These are phyloP conservation scores for Aspergillus biplanus DNA, from an alignment of 495 filamentous ascomycete genomes.

Conservation along the genomic window DNA sequence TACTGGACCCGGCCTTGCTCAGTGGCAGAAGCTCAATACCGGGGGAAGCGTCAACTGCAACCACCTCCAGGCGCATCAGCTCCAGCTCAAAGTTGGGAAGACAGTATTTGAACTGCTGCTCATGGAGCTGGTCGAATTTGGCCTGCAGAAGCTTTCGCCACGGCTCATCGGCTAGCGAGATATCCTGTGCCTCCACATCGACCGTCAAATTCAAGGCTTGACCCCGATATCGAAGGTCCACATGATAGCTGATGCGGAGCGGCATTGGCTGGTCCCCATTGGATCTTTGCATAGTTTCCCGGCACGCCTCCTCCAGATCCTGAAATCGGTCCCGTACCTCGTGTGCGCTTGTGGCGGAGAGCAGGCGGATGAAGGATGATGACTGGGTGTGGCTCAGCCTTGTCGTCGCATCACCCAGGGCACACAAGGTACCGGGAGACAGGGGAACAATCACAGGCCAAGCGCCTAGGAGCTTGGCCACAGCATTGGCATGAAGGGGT, in stretches of 20 bases:
- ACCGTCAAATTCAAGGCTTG: slow-evolving; percentile 52
- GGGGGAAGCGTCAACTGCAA: slow-evolving; percentile 43
- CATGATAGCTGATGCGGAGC: slow-evolving; percentile 40
- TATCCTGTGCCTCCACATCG: slow-evolving; percentile 35
- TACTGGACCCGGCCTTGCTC: slow-evolving; percentile 21
- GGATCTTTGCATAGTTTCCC: slow-evolving; percentile 20
- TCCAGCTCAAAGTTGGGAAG: slow-evolving; percentile 48
- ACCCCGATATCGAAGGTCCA: slow-evolving; percentile 52
- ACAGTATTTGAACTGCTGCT: slow-evolving; percentile 52
- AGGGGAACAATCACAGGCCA: slow-evolving; percentile 57
- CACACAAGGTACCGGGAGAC: slow-evolving; percentile 53
- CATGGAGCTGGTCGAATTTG: slow-evolving; percentile 45
- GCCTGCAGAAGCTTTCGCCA: slow-evolving; percentile 34
- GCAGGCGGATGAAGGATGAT: slow-evolving; percentile 42
- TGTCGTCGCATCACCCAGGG: slow-evolving; percentile 53
- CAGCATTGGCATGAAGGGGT: slow-evolving; percentile 51
- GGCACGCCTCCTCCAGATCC: slow-evolving; percentile 25
- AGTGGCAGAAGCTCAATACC: slow-evolving; percentile 43
- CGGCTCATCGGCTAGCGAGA: slow-evolving; percentile 23
- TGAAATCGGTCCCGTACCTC: slow-evolving; percentile 33
- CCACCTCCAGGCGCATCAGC: slow-evolving; percentile 50
- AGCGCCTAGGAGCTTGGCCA: slow-evolving; percentile 51
- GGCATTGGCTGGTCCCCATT: slow-evolving; percentile 22
- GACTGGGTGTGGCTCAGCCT: slow-evolving; percentile 50
- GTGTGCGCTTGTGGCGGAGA: slow-evolving; percentile 32